Conservation (phyloP, 345 rosid species). For the Salix udensis region DNA sequence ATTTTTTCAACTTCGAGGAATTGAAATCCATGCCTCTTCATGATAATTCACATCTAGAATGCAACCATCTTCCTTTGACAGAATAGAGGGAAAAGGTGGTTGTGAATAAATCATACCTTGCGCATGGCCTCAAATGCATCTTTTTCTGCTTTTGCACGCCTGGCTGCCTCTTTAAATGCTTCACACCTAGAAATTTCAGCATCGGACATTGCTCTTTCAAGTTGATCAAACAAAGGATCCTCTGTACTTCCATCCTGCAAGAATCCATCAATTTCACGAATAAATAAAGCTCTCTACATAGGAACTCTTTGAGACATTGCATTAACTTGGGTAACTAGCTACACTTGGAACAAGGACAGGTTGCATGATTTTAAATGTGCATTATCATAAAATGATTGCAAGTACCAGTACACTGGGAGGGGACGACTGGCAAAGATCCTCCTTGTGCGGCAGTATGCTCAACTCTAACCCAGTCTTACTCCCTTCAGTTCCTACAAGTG, state of each 20-base stretch:
- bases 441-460: slow-evolving; percentile 11
- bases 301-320: not conserved
- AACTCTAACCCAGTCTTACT: slow-evolving; percentile 26
- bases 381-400: slow-evolving; percentile 13
- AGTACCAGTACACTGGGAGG: slow-evolving; percentile 59
- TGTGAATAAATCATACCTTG: slow-evolving; percentile 42
- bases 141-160: slow-evolving; percentile 66
- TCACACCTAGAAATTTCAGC: slow-evolving; percentile 56
- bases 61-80: not conserved
- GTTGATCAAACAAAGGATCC: slow-evolving; percentile 47
- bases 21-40: not conserved
- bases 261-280: slow-evolving; percentile 22
- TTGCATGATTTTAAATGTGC: not conserved
- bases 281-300: not conserved
- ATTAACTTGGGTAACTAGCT: not conserved
- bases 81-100: not conserved
- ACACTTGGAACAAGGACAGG: not conserved
- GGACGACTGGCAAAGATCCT: slow-evolving; percentile 36
- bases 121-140: slow-evolving; percentile 61
- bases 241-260: slow-evolving; percentile 57
- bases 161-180: slow-evolving; percentile 55
- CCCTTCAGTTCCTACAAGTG: slow-evolving; percentile 23
- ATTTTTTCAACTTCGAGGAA: not conserved
- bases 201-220: slow-evolving; percentile 49
- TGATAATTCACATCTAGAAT: not conserved